Conservation (phyloP, 345 rosid species). For the Clausena lansium region DNA sequence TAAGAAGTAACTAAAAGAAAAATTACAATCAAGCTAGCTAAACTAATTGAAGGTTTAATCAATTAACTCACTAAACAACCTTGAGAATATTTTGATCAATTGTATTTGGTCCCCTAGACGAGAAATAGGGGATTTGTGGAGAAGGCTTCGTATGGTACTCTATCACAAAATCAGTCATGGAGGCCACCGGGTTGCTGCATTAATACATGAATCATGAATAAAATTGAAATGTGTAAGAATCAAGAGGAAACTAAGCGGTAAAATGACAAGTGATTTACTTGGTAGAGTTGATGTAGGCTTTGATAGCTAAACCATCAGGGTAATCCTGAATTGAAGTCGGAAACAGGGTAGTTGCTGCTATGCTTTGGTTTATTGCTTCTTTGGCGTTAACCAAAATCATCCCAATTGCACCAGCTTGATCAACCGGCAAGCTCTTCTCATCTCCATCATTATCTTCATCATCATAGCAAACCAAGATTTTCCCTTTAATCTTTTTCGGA, state of each 20-base stretch:
- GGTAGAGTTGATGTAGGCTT: constrained; percentile 38
- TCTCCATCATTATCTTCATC: constrained; percentile 21
- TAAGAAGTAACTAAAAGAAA: background rate
- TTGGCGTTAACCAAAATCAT: constrained; percentile 47
- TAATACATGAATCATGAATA: background rate
- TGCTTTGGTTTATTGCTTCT: constrained; percentile 21
- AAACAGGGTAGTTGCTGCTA: constrained; percentile 40
- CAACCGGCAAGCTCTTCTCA: constrained; percentile 35
- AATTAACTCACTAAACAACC: constrained; percentile 12
- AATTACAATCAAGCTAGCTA: background rate
- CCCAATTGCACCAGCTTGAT: constrained; percentile 48
- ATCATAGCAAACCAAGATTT: constrained; percentile 47
- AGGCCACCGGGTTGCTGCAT: constrained; percentile 35
- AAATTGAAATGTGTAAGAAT: background rate
- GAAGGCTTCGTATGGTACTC: constrained; percentile 16
- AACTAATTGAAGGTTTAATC: background rate
- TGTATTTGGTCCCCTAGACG: constrained; percentile 38
- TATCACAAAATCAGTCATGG: constrained; percentile 12
- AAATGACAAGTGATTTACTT: constrained; percentile 24
- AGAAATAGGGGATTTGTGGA: constrained; percentile 32
- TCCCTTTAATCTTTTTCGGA: too few species aligned
- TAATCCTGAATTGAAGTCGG: constrained; percentile 43
- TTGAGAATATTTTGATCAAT: constrained; percentile 41
- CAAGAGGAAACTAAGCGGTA: background rate
- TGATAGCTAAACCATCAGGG: constrained; percentile 34